Base-by-base conservation (phyloP, 805 yeast genomes). In the Geotrichum ghanense region DNA sequence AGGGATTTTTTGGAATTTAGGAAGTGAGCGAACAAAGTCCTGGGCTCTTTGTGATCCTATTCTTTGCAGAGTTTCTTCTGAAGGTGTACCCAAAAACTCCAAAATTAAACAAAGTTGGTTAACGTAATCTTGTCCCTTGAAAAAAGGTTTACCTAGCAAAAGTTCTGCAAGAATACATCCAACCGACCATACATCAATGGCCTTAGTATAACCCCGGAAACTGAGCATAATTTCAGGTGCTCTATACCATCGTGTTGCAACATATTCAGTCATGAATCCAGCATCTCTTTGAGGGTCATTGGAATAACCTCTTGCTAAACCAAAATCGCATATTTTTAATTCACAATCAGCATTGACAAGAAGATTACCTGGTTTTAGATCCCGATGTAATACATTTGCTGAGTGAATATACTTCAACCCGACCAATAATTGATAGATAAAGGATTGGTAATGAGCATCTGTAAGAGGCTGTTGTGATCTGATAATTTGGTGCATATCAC, bases 161-260 rank as follows among this genome's bases (percentile, higher is more conserved):
- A 92, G 73, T 62, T 92, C 98, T 1, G 97, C 98, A 46, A 92
- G 68, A 49, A 92, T 89, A 67, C 98, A 92, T 2, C 98, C 98
- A 19, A 92, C 95, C 0, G 97, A 87, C 98, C 98, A 92, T 48
- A 92, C 75, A 64, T 92, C 98, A 50, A 92, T 90, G 21, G 98
- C 96, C 67, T 87, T 89, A 3, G 97, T 85, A 64, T 90, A 90
- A 49, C 89, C 86, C 63, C 92, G 95, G 69, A 85, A 87, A 53
- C 94, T 82, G 47, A 92, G 72, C 88, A 92, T 90, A 65, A 92
- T 88, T 61, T 92, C 98, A 0, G 98, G 98, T 2, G 98, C 98
- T 55, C 98, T 73, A 65, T 92, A 92, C 98, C 98, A 92, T 62
- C 98, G 75, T 1, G 98, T 92, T 25, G 98, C 97, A 22, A 92